Conservation (phyloP, 2,329 filamentous ascomycete genomes). For the Teratosphaeria nubilosa region DNA sequence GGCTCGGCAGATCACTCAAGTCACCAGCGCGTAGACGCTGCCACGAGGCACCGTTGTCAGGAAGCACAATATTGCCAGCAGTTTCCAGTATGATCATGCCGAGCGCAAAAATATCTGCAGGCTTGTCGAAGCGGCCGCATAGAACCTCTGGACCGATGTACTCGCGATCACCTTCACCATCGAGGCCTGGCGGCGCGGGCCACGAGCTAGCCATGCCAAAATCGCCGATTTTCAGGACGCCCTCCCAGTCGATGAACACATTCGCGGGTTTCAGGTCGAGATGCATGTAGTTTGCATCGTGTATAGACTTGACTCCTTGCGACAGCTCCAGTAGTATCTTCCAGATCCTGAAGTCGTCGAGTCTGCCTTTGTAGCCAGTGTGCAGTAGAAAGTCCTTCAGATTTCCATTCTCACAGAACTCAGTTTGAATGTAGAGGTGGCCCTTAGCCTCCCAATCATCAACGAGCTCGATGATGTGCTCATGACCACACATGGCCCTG, state of each 20-base stretch:
- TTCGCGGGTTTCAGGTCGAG: conserved; percentile 81
- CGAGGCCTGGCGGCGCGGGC: conserved; percentile 66
- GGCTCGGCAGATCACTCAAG: conserved; percentile 74
- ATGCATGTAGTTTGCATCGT: conserved; percentile 77
- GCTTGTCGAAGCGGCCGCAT: conserved; percentile 74
- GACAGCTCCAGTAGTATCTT: conserved; percentile 81
- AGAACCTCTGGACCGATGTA: conserved; percentile 94
- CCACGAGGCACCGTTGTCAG: conserved; percentile 88
- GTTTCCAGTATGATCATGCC: conserved; percentile 93
- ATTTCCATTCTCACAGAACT: conserved; percentile 91
- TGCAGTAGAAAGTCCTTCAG: conserved; percentile 76
- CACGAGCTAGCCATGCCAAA: conserved; percentile 73
- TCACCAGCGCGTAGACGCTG: conserved; percentile 81
- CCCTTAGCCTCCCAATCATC: conserved; percentile 80
- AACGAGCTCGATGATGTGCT: conserved; percentile 76
- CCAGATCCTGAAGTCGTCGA: conserved; percentile 98
- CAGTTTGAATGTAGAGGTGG: conserved; percentile 92
- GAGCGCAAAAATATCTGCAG: conserved; percentile 86
- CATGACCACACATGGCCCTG: conserved; percentile 63
- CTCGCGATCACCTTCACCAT: conserved; percentile 88
- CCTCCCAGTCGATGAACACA: conserved; percentile 71
- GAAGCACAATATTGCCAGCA: conserved; percentile 84
- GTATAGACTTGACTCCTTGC: conserved; percentile 81
- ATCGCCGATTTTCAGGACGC: conserved; percentile 73
- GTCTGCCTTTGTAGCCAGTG: conserved; percentile 69